Conservation (phyloP, 345 rosid genomes). For the Reutealis trisperma region DNA sequence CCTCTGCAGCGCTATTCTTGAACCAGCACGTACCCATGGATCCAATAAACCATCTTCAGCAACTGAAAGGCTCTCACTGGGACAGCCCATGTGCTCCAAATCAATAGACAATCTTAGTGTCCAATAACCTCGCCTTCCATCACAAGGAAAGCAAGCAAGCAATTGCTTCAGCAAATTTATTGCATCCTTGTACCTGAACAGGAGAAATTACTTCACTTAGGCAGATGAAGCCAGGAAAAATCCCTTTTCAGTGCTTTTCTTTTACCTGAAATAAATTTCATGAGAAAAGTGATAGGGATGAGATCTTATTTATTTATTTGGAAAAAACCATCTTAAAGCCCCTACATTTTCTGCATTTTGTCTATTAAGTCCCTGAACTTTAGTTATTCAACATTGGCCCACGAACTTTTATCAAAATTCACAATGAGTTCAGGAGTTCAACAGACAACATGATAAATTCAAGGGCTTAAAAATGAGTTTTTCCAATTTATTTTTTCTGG, state of each 20-base stretch:
- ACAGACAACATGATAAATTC: too few relatives aligned
- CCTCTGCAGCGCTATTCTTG: conserved; percentile 74
- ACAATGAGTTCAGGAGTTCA: too few relatives aligned
- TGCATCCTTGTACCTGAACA: conserved; percentile 67
- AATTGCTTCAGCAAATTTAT: conserved; percentile 53
- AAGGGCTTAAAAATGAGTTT: too few relatives aligned
- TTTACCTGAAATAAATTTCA: too few relatives aligned
- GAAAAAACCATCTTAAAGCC: too few relatives aligned
- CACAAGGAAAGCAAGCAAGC: conserved; percentile 61
- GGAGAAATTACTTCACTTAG: conserved; percentile 22
- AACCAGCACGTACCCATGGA: conserved; percentile 96
- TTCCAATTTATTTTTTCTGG: not conserved
- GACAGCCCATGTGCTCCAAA: conserved; percentile 75
- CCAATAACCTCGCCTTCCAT: conserved; percentile 93
- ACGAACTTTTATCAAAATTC: too few relatives aligned
- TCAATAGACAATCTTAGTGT: conserved; percentile 82
- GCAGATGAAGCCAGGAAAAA: not conserved
- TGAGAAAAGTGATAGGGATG: not conserved
- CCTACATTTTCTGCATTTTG: too few relatives aligned
- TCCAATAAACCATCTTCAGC: conserved; percentile 81
- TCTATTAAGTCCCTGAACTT: too few relatives aligned
- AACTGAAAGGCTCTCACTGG: conserved; percentile 69
- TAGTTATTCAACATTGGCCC: too few relatives aligned
- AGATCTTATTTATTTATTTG: conserved; percentile 1
- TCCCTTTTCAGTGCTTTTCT: not conserved